A percentile compares a stretch with the other conserved stretches of the same genome.
phyloP scores from a whole-genome alignment of 805 yeast species.

The Pichia rugopelliculosa region DNA sequence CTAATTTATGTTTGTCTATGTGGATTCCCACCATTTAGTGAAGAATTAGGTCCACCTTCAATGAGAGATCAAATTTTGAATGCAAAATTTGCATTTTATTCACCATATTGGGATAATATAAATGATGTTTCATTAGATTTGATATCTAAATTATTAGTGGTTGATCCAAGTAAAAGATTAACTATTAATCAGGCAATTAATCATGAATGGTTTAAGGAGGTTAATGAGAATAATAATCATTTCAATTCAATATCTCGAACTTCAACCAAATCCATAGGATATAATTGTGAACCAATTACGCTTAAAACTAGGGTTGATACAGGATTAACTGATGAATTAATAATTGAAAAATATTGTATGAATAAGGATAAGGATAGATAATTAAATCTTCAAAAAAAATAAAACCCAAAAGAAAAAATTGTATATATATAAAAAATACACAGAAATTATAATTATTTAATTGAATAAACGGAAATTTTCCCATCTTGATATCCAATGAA shows the following conservation, averaged over 20 bases:
- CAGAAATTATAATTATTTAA: background rate
- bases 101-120: constrained; percentile 74
- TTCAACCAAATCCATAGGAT: constrained; percentile 20
- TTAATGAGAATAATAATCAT: background rate
- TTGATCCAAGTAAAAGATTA: constrained; percentile 39
- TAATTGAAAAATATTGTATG: constrained; percentile 13
- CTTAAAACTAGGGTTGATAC: constrained; percentile 21
- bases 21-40: constrained; percentile 83
- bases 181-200: constrained; percentile 32
- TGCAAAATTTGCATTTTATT: constrained; percentile 65
- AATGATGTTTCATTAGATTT: constrained; percentile 59
- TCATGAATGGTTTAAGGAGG: constrained; percentile 38
- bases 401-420: too few species aligned
- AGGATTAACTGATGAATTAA: constrained; percentile 20
- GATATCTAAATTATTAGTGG: constrained; percentile 52
- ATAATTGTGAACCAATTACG: constrained; percentile 23
- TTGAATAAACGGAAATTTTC: constrained; percentile 21
- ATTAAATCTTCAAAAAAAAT: too few species aligned
- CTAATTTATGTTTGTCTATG: constrained; percentile 70
- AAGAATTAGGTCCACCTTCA: constrained; percentile 70
- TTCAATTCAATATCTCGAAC: constrained; percentile 9
- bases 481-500: constrained; percentile 30
- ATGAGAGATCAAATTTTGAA: constrained; percentile 67
- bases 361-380: too few species aligned
- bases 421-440: background rate